Evolutionary conservation across 331 rosid genomes (phyloP).

Genomic region (Pyracantha coccinea): DNA sequence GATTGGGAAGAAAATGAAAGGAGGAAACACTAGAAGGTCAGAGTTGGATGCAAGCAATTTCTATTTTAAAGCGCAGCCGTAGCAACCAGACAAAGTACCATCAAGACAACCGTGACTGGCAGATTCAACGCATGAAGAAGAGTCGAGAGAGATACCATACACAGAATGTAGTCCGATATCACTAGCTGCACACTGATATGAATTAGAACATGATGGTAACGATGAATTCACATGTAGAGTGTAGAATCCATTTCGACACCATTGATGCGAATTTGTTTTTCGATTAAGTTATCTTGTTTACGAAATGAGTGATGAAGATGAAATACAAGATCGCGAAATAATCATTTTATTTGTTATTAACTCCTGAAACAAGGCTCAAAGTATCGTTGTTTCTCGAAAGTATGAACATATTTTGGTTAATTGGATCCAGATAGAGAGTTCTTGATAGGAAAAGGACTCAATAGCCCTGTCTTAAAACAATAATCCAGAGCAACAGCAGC

Average conservation of each 20-base stretch:
- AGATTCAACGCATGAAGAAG: background rate
- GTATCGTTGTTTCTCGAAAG: background rate
- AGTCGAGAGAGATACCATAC: background rate
- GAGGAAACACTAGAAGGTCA: slow-evolving; percentile 27
- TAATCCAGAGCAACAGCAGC: slow-evolving; percentile 73
- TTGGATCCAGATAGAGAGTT: slow-evolving; percentile 28
- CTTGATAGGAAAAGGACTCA: slow-evolving; percentile 68
- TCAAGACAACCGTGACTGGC: background rate
- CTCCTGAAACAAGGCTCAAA: background rate
- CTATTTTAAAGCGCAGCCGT: background rate
- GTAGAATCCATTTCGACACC: background rate
- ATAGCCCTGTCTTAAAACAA: slow-evolving; percentile 61
- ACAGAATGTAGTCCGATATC: background rate
- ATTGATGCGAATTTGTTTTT: background rate
- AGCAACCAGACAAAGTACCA: background rate
- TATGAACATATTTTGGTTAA: background rate
- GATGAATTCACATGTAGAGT: background rate
- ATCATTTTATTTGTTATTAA: background rate
- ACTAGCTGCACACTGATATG: background rate
- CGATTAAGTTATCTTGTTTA: background rate
- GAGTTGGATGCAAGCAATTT: background rate
- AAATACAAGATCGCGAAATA: background rate
- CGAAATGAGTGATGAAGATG: background rate
- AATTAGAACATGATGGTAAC: background rate
- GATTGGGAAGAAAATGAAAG: slow-evolving; percentile 35